A percentile compares a stretch with the other conserved stretches of the same genome.
phyloP scores from a whole-genome alignment of 768 basidiomycete species.

The Naganishia kalamii region DNA sequence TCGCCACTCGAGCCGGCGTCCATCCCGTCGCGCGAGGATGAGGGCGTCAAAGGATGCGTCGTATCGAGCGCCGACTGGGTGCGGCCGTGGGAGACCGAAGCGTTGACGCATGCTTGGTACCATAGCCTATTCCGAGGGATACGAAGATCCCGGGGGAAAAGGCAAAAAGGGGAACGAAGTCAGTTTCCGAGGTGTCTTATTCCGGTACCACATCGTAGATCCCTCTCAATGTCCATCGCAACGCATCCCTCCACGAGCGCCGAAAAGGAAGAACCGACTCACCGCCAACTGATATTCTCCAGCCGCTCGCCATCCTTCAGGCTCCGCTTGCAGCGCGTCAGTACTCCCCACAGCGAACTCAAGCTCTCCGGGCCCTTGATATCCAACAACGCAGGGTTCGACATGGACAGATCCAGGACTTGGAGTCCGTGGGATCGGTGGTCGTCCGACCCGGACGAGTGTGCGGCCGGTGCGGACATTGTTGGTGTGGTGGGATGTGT shows the following conservation, averaged over 20 bases:
- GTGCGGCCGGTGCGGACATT: background rate
- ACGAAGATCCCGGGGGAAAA: background rate
- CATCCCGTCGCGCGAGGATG: background rate
- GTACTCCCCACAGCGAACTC: conserved; percentile 21
- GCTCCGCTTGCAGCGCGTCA: conserved; percentile 20
- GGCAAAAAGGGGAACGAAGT: background rate
- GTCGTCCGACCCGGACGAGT: too few species aligned
- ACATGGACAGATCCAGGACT: background rate
- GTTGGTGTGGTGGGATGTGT: background rate
- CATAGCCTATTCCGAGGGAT: conserved; percentile 12
- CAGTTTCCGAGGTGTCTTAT: background rate
- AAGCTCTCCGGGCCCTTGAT: conserved; percentile 20
- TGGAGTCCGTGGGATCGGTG: background rate
- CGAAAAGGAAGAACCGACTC: background rate
- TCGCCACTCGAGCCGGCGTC: background rate
- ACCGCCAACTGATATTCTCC: conserved; percentile 27
- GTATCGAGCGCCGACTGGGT: background rate
- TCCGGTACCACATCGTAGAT: too few species aligned
- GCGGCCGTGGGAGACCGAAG: conserved; percentile 6
- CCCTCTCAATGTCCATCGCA: background rate
- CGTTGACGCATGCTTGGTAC: conserved; percentile 25
- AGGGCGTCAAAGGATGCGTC: background rate
- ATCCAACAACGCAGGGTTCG: conserved; percentile 5
- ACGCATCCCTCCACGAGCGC: background rate
- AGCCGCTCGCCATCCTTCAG: conserved; percentile 21